phyloP scores from a whole-genome alignment of 2,329 filamentous ascomycete species.

The Rugonectria rugulosa region DNA sequence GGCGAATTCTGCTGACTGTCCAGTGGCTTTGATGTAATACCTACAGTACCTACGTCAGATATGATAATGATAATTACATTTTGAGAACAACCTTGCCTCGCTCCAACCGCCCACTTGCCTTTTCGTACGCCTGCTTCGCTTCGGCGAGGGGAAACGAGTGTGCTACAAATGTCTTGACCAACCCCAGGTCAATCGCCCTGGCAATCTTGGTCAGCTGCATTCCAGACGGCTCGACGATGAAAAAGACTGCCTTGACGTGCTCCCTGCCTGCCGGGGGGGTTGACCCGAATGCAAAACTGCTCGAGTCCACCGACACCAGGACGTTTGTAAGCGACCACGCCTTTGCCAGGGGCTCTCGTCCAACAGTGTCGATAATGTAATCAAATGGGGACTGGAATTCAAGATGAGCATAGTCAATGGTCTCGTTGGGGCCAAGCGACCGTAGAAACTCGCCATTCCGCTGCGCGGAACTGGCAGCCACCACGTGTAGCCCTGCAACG shows the following conservation, averaged over 20 bases:
- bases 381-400: conserved; percentile 22
- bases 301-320: conserved; percentile 28
- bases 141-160: conserved; percentile 13
- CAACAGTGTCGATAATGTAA: conserved; percentile 43
- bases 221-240: conserved; percentile 11
- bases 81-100: conserved; percentile 18
- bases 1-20: conserved; percentile 11
- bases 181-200: not conserved
- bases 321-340: conserved; percentile 40
- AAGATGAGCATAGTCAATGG: conserved; percentile 27
- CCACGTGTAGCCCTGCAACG: conserved; percentile 39
- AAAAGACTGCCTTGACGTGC: not conserved
- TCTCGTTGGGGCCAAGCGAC: conserved; percentile 39
- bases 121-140: conserved; percentile 6
- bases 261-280: conserved; percentile 6
- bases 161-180: conserved; percentile 16
- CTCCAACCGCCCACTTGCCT: conserved; percentile 12
- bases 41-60: no score
- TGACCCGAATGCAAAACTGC: conserved; percentile 15
- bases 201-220: conserved; percentile 5
- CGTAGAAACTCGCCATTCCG: conserved; percentile 17
- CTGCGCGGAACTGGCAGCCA: conserved; percentile 39
- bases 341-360: conserved; percentile 36
- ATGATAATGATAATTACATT: no score
- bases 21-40: conserved; percentile 33